Base-by-base conservation (phyloP, 2,329 filamentous ascomycete species). In the Dothiorella sarmentorum region DNA sequence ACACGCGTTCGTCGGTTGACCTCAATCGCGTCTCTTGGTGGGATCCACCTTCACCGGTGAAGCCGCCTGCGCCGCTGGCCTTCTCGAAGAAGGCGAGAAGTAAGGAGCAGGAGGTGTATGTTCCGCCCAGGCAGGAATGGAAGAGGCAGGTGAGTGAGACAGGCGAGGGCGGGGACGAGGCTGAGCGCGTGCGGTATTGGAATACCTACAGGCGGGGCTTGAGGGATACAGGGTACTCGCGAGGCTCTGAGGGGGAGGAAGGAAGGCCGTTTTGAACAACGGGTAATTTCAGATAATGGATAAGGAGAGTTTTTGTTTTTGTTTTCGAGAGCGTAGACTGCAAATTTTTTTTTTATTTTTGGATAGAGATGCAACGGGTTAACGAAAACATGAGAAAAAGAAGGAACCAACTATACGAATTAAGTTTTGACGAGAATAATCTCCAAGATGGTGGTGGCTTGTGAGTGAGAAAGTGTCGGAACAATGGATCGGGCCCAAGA, bases 11-110 rank as follows among this genome's bases (percentile, higher is more conserved):
- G 33, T 11, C 33, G 22, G 22, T 26, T 13, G 49, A 53, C 35
- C 24, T 40, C 49, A 5, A n/a, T n/a, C 35, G 49, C 22, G 33
- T 53, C 9, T 53, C 49, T 13, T 40, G 49, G 49, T 53, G 49
- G 49, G 49, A 53, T 29, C 22, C 49, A 24, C 24, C 49, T 3
- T 45, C 13, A 26, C 15, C 24, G 17, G 9, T n/a, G 43, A 20
- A 13, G 20, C 3, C 40, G 22, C 20, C 13, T 18, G 15, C 40
- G 20, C 20, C 20, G 9, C 7, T 29, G 9, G 29, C 7, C 29
- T 9, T 31, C 29, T 13, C 10, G 29, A 31, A 10, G 27, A 10
- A 24, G 20, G 40, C 2, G 20, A 43, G 15, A 24, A 15, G 24
- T 4, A 17, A 18, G 20, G 45, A 24, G 26, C 15, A n/a, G n/a